Evolutionary conservation across 768 basidiomycete genomes (phyloP), one percentile per base, ranked within the genome.

Genomic region (Suillus alpinus): DNA sequence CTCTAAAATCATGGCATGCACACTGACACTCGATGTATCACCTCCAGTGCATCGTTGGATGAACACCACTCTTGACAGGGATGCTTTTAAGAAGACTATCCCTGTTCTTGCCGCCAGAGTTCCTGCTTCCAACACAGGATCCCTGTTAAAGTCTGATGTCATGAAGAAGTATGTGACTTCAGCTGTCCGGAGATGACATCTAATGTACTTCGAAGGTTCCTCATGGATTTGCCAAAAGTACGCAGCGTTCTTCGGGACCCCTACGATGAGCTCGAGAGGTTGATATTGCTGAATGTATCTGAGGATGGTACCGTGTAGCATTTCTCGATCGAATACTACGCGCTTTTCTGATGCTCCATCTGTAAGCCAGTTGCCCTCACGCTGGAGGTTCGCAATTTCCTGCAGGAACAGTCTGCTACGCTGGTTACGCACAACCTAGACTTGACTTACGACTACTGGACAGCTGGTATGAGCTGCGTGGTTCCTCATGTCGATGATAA

Each of bases 371-470:
- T 82, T 73, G 83, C 89, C 58, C 79, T 95, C 69, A 76, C 86
- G 29, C 70, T 74, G 9, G 82, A 86, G 36, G 80, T 85, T 44
- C 74, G 75, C 52, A 74, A 81, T 6, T 85, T 86, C 64, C 71
- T 97, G 59, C 72, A 80, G 31, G 72, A 74, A n/a, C 81, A 88
- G 65, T 73, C 81, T 4, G 80, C 78, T 40, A 84, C 82, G 6
- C 69, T 93, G n/a, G 77, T 83, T 8, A 74, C 77, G 16, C 83
- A 92, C 67, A 76, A 74, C 0, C 63, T 98, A 44, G 74, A 86
- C 26, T 75, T 98, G 46, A 82, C 84, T 59, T 98, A 98, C 71
- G 81, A 90, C 68, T 89, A 93, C 73, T 98, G 96, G 96, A 87
- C 84, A 2, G 84, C 92, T 51, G 89, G 95, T 94, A 67, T 8